These are phyloP conservation scores for Chernovozyma sophiae-reginae DNA, from an alignment of 1,139 yeast genomes.

Conservation along the genomic window DNA sequence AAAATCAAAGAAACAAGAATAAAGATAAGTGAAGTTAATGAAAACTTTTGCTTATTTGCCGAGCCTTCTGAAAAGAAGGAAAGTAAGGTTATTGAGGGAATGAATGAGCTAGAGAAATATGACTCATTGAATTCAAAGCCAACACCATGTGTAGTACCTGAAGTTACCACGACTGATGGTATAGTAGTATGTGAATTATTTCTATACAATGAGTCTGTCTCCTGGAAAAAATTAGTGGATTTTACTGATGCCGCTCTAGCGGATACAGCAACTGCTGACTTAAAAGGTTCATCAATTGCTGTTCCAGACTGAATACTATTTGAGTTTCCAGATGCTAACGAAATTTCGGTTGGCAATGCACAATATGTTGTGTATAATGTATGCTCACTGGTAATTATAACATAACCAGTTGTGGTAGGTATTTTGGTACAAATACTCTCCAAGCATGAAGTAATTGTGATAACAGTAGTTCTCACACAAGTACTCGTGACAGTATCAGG, in stretches of 20 bases:
- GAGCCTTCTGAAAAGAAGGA: neutral
- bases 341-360: conserved; percentile 10
- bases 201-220: neutral
- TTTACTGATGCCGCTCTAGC: neutral
- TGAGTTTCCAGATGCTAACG: conserved; percentile 9
- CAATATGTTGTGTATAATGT: conserved; percentile 18
- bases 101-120: neutral
- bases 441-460: conserved; percentile 8
- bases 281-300: no score
- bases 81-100: neutral
- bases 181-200: neutral
- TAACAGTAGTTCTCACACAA: conserved; percentile 6
- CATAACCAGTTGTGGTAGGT: conserved; percentile 6
- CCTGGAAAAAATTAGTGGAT: neutral
- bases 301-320: neutral
- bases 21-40: neutral
- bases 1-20: neutral
- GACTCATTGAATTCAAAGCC: neutral
- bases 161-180: neutral
- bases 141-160: neutral
- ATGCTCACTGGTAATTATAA: conserved; percentile 8
- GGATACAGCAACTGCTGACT: no score
- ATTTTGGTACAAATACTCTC: conserved; percentile 4
- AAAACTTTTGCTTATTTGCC: neutral
- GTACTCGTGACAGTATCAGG: conserved; percentile 1